A percentile compares a stretch with the other conserved stretches of the same genome.
Conservation (phyloP, 2,329 filamentous ascomycete genomes). For the Cordyceps cateniannulata region DNA sequence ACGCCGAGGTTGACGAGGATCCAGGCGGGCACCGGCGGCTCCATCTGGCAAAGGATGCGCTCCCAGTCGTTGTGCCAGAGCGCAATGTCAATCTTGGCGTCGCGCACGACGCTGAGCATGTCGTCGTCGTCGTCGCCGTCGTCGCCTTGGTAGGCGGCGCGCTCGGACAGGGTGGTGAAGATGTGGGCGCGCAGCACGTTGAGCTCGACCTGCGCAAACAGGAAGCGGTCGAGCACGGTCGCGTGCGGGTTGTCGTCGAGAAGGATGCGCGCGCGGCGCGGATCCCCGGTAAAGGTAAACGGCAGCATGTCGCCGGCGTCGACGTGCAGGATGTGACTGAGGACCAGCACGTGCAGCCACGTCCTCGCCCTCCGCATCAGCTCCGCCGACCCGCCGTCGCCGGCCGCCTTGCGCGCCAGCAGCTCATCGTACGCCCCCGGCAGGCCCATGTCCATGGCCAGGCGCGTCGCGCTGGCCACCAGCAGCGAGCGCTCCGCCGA, state of each 20-base stretch:
- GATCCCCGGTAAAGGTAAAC: conserved; percentile 33
- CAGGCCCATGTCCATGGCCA: conserved; percentile 42
- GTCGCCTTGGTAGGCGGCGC: conserved; percentile 17
- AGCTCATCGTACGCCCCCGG: conserved; percentile 36
- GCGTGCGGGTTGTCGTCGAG: conserved; percentile 35
- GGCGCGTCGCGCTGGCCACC: conserved; percentile 41
- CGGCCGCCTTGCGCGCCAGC: conserved; percentile 16
- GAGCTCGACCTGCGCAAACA: conserved; percentile 45
- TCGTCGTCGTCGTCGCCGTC: conserved; percentile 25
- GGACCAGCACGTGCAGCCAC: conserved; percentile 46
- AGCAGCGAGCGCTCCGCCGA: conserved; percentile 44
- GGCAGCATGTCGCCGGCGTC: conserved; percentile 26
- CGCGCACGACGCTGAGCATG: conserved; percentile 33
- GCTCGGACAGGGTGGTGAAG: conserved; percentile 27
- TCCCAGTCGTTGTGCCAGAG: conserved; percentile 39
- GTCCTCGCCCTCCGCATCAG: conserved; percentile 38
- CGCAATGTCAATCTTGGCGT: conserved; percentile 40
- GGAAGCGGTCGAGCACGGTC: conserved; percentile 41
- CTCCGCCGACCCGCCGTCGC: background rate
- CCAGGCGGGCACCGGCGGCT: conserved; percentile 21
- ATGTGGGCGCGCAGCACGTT: conserved; percentile 27
- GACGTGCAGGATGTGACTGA: conserved; percentile 43
- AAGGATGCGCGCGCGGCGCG: conserved; percentile 38
- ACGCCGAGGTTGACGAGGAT: conserved; percentile 41
- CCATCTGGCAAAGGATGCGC: conserved; percentile 20